These are phyloP conservation scores for Cyanodermella asteris DNA, from an alignment of 2,329 filamentous ascomycete genomes.

Conservation along the genomic window DNA sequence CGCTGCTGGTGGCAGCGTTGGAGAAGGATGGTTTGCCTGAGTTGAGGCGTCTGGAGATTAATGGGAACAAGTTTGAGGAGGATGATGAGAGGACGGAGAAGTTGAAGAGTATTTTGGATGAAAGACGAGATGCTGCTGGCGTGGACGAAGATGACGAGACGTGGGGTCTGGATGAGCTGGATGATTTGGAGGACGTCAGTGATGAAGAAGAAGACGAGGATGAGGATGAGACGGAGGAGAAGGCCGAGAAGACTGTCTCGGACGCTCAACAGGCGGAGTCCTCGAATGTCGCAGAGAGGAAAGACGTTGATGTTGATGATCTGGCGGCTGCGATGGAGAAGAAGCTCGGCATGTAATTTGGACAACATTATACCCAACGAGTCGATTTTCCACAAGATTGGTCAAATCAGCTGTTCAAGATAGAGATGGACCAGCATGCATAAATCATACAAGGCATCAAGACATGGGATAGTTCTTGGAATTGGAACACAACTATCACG, in stretches of 20 bases:
- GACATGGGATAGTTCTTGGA: no score
- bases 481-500: no score
- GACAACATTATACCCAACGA: no score
- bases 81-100: conserved; percentile 52
- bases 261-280: conserved; percentile 45
- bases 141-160: conserved; percentile 21
- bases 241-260: conserved; percentile 48
- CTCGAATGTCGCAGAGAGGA: conserved; percentile 47
- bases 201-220: conserved; percentile 43
- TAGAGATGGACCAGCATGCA: no score
- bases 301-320: conserved; percentile 61
- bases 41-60: conserved; percentile 72
- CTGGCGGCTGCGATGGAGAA: conserved; percentile 56
- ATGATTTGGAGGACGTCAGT: conserved; percentile 27
- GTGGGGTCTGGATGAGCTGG: conserved; percentile 7
- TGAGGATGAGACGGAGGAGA: conserved; percentile 40
- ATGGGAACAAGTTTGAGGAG: conserved; percentile 86
- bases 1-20: conserved; percentile 46
- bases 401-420: no score
- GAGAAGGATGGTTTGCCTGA: conserved; percentile 46
- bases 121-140: conserved; percentile 49
- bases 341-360: no score
- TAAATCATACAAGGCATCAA: no score
- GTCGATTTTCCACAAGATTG: no score
- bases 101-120: conserved; percentile 50